These are phyloP conservation scores for Vicia sativa DNA, from an alignment of 306 rosid genomes.

Conservation along the genomic window DNA sequence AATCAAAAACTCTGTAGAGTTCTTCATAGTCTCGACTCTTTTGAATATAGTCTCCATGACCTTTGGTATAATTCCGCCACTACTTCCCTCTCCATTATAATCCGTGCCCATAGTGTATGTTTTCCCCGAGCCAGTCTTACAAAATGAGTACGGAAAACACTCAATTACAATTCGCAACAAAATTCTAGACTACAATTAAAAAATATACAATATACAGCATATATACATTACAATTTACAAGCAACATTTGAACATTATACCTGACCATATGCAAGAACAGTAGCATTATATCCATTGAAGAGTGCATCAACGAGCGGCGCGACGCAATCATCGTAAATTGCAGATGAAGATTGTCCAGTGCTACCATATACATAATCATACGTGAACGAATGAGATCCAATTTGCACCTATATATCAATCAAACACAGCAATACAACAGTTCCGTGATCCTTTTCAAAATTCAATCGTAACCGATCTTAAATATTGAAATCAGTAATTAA, in stretches of 20 bases:
- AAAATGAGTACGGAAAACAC: constrained; percentile 14
- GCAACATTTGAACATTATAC: constrained; percentile 41
- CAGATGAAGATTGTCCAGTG: constrained; percentile 49
- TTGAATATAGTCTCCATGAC: constrained; percentile 71
- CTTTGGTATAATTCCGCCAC: constrained; percentile 69
- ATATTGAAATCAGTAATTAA: background rate
- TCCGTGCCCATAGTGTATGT: constrained; percentile 78
- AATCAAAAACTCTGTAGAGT: constrained; percentile 63
- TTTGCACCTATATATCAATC: constrained; percentile 61
- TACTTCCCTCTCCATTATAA: constrained; percentile 65
- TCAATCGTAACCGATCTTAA: background rate
- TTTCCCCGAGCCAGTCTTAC: constrained; percentile 93
- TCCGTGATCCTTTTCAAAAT: background rate
- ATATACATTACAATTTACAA: background rate
- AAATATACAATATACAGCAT: background rate
- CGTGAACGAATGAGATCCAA: constrained; percentile 86
- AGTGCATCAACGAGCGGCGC: constrained; percentile 89
- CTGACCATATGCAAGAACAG: constrained; percentile 98
- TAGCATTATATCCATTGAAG: constrained; percentile 90
- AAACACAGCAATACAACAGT: background rate
- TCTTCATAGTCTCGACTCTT: constrained; percentile 50
- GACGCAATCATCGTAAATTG: constrained; percentile 72
- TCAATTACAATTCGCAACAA: constrained; percentile 28
- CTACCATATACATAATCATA: constrained; percentile 77
- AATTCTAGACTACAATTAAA: background rate